Evolutionary conservation across 495 filamentous ascomycete genomes (phyloP), one percentile per base, ranked within the genome.

Genomic region (Jackrogersella minutella): DNA sequence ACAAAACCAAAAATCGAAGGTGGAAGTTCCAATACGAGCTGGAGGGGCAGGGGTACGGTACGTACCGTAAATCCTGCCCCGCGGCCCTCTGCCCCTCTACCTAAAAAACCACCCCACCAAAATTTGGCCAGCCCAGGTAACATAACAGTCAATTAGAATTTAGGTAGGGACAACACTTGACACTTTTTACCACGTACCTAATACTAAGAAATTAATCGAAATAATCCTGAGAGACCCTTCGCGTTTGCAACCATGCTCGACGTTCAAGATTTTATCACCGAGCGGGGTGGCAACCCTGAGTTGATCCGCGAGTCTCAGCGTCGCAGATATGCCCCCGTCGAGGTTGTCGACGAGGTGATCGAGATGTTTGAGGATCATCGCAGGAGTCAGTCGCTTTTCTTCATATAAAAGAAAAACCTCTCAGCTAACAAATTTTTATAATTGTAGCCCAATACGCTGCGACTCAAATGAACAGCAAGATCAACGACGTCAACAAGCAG

Each of bases 261-360:
- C 79, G 81, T 94, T 50, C 81, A 85, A 67, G 90, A 91, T 71
- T 93, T 93, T 78, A 87, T 99, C 76, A 80, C 83, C 70, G 91
- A 97, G 71, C 88, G 92, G 62, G 95, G 93, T 66, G 96, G 95
- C 64, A 85, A 97, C 79, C 91, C 92, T 10, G 88, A 93, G 60
- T 86, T 85, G 77, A 95, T 99, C 78, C 91, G 89, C 74, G 92
- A 97, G 77, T 92, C 88, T 70, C 95, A 99, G 77, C 84, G 88
- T 69, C 87, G 85, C 68, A 90, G 96, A 57, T 84, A 86, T 79
- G 94, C 91, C 24, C 84, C 88, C 1, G 91, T 91, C 69, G 88
- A 91, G 73, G 84, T 84, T 22, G 95, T 98, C 30, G 96, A 99
- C 78, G 90, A 96, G 78, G 87, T 99, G 36, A 92, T 97, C 68